These are phyloP conservation scores for Symbiodinium pilosum DNA, from an alignment of 73 alveolate species.

Conservation along the genomic window DNA sequence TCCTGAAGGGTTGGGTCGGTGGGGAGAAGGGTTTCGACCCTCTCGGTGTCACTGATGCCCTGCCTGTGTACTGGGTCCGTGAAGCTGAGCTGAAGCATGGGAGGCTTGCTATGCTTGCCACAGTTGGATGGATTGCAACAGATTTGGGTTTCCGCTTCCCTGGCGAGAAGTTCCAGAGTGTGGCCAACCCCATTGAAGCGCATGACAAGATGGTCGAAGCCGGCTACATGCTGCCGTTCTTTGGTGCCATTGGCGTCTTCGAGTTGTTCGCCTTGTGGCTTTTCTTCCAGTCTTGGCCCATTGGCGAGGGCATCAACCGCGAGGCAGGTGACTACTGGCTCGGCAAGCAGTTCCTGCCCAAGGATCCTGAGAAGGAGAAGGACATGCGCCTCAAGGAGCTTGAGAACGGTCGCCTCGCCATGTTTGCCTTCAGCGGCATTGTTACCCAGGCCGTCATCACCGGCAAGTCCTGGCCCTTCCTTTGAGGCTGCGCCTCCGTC, in stretches of 20 bases:
- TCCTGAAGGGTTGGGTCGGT: conserved; percentile 92
- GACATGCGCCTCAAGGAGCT: conserved; percentile 92
- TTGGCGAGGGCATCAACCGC: conserved; percentile 41
- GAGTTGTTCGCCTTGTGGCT: conserved; percentile 71
- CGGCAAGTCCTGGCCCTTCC: conserved; percentile 41
- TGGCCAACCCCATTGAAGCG: conserved; percentile 69
- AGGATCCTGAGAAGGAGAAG: conserved; percentile 88
- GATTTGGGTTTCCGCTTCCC: conserved; percentile 92
- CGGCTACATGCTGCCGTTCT: conserved; percentile 87
- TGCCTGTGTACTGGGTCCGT: conserved; percentile 94
- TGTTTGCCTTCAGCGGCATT: conserved; percentile 91
- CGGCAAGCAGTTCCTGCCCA: conserved; percentile 34
- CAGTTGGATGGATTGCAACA: conserved; percentile 61
- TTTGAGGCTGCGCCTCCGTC: conserved; percentile 10
- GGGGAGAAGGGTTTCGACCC: conserved; percentile 95
- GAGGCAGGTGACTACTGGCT: conserved; percentile 91
- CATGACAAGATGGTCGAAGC: conserved; percentile 94
- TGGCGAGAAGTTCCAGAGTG: conserved; percentile 79
- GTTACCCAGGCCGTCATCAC: conserved; percentile 79
- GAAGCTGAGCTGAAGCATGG: conserved; percentile 94
- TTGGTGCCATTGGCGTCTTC: conserved; percentile 58
- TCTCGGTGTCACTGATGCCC: conserved; percentile 68
- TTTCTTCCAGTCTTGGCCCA: conserved; percentile 31
- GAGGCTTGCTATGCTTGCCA: conserved; percentile 28
- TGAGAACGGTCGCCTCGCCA: conserved; percentile 93